Percentiles rank a stretch among this genome's conserved stretches.
Conservation (phyloP, 140 eudicot genomes). For the Anethum foeniculum region DNA sequence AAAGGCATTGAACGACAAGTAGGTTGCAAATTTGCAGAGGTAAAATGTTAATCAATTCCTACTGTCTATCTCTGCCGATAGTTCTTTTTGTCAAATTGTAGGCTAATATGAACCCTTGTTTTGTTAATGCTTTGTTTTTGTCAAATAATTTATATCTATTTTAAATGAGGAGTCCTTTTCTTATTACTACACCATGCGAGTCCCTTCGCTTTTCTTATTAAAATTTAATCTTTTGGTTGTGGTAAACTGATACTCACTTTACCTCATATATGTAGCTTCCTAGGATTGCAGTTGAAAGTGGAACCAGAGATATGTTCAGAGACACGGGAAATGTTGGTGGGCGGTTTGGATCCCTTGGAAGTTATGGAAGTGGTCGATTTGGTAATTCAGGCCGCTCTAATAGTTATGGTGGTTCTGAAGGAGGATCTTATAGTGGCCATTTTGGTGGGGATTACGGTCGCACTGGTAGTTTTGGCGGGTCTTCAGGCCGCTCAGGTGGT, state of each 20-base stretch:
- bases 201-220: not conserved
- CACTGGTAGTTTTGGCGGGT: not conserved
- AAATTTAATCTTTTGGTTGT: not conserved
- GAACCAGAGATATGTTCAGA: conserved; percentile 34
- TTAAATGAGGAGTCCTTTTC: not conserved
- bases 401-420: conserved; percentile 17
- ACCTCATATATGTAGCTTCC: conserved; percentile 44
- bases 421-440: not conserved
- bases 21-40: conserved; percentile 77
- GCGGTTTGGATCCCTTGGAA: conserved; percentile 31
- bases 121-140: not conserved
- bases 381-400: conserved; percentile 40
- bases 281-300: conserved; percentile 53
- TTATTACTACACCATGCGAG: not conserved
- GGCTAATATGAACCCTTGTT: not conserved
- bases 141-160: not conserved
- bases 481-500: not conserved
- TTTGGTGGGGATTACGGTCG: conserved; percentile 34
- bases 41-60: conserved; percentile 7
- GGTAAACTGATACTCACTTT: not conserved
- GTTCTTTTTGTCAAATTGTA: not conserved
- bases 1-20: conserved; percentile 71
- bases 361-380: conserved; percentile 46
- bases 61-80: not conserved
- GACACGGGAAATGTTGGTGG: conserved; percentile 43